phyloP scores from a whole-genome alignment of 176 grass and related monocot species.

The Saccharum spontaneum region DNA sequence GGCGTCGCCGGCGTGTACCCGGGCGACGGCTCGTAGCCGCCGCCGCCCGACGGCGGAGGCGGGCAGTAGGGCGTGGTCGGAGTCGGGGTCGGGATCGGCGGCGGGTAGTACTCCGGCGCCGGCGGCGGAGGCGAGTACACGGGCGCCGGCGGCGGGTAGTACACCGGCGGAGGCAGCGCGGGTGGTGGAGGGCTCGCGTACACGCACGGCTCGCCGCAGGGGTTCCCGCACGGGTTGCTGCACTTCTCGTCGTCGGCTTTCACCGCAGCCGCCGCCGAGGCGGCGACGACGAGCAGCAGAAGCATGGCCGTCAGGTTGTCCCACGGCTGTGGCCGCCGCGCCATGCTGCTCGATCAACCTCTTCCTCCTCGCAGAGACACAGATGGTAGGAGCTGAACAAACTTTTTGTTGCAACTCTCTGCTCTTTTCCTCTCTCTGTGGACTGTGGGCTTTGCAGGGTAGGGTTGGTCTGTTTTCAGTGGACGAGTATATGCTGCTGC shows the following conservation, averaged over 20 bases:
- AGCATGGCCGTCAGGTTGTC: background rate
- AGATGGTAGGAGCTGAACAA: background rate
- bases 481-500: background rate
- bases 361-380: background rate
- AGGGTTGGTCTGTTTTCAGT: background rate
- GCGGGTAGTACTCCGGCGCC: conserved; percentile 2
- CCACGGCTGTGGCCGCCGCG: background rate
- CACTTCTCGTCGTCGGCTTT: conserved; percentile 45
- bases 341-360: conserved; percentile 19
- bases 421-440: background rate
- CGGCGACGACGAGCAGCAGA: background rate
- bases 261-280: background rate
- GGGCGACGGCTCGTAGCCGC: conserved; percentile 35
- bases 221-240: conserved; percentile 50
- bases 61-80: conserved; percentile 37
- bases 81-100: background rate
- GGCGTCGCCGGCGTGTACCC: conserved; percentile 37
- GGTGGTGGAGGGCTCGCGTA: conserved; percentile 75
- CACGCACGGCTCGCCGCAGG: conserved; percentile 41
- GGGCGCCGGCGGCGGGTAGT: conserved; percentile 38
- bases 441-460: background rate
- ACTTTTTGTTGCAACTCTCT: background rate
- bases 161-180: conserved; percentile 18
- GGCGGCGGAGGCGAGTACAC: conserved; percentile 37
- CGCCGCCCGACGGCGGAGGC: conserved; percentile 37